Percentiles rank a stretch among this genome's conserved stretches.
Conservation (phyloP, 257 asterid species). For the Rubia yunnanensis region DNA sequence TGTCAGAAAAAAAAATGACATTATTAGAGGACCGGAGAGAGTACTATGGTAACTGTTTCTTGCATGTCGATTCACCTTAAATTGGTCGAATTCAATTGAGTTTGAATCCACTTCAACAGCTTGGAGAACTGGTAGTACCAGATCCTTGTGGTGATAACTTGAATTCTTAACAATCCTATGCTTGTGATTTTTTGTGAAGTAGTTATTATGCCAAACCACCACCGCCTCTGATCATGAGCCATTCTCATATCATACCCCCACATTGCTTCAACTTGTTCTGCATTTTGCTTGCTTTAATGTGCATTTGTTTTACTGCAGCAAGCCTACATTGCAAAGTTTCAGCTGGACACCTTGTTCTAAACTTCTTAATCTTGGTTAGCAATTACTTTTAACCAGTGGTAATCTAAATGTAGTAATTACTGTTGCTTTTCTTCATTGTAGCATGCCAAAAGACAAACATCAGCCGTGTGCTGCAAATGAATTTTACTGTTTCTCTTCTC, state of each 20-base stretch:
- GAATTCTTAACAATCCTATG: too few relatives aligned
- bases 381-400: background rate
- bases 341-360: constrained; percentile 77
- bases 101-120: too few relatives aligned
- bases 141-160: too few relatives aligned
- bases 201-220: constrained; percentile 81
- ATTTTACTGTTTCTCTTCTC: constrained; percentile 50
- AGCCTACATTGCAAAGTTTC: constrained; percentile 77
- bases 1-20: too few relatives aligned
- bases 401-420: background rate
- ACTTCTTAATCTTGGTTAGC: constrained; percentile 35
- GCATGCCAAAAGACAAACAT: constrained; percentile 98
- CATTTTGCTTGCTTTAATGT: constrained; percentile 26
- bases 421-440: constrained; percentile 31
- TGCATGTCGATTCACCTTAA: too few relatives aligned
- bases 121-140: too few relatives aligned
- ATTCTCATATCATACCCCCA: constrained; percentile 4
- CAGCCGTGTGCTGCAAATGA: constrained; percentile 88
- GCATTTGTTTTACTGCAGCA: constrained; percentile 52
- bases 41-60: too few relatives aligned
- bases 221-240: constrained; percentile 73
- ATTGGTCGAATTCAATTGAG: too few relatives aligned
- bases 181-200: too few relatives aligned
- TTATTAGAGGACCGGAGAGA: too few relatives aligned
- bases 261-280: constrained; percentile 10